Conservation (phyloP, 2,329 filamentous ascomycete genomes). For the Paecilomyces sp. region DNA sequence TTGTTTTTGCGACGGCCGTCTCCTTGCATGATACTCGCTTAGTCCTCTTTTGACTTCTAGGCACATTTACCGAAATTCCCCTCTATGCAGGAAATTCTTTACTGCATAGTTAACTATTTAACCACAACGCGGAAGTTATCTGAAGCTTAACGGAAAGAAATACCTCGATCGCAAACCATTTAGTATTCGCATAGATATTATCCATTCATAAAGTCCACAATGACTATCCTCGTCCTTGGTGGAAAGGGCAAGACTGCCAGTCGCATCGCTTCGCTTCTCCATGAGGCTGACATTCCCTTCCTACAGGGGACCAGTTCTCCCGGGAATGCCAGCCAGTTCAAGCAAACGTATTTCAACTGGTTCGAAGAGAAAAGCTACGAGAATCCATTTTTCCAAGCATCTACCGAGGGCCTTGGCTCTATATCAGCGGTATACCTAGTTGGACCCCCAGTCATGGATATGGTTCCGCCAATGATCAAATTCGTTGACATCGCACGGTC, state of each 20-base stretch:
- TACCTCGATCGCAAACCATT: too few species aligned
- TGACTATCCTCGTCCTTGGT: constrained; percentile 6
- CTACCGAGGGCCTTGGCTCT: too few species aligned
- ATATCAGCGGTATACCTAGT: constrained; percentile 39
- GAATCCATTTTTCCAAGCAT: constrained; percentile 1
- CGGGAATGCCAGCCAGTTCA: neutral
- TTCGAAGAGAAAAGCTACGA: constrained; percentile 3
- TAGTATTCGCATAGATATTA: too few species aligned
- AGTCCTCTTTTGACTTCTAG: too few species aligned
- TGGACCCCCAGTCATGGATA: constrained; percentile 27
- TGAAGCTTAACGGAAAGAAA: too few species aligned
- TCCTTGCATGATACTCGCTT: too few species aligned
- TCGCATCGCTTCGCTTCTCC: constrained; percentile 3
- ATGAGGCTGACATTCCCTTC: constrained; percentile 2
- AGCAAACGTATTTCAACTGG: constrained; percentile 6
- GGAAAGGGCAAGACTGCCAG: constrained; percentile 4
- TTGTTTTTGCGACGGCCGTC: too few species aligned
- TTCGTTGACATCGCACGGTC: constrained; percentile 38
- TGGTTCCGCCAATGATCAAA: constrained; percentile 24
- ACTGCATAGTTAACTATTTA: too few species aligned
- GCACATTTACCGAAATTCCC: too few species aligned
- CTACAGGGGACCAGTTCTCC: constrained; percentile 3
- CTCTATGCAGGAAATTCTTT: too few species aligned
- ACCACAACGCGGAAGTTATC: too few species aligned
- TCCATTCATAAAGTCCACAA: neutral